Evolutionary conservation across 352 stramenopile species (phyloP).

Genomic region (Hyphochytrium catenoides): DNA sequence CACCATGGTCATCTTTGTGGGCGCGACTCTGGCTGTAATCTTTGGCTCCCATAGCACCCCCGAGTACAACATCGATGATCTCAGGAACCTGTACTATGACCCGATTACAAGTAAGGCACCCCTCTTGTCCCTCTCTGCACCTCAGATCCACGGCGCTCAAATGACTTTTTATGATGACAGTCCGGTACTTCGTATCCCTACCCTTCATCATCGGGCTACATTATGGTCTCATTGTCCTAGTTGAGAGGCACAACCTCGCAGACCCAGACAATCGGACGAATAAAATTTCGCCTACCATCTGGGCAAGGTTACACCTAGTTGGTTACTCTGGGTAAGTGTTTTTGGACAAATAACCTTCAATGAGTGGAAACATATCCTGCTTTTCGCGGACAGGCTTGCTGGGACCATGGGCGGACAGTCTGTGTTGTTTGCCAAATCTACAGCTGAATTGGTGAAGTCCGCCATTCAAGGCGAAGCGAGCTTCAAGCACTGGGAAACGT

Average conservation of each 20-base stretch:
- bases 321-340: slow-evolving; percentile 26
- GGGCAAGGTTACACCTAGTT: slow-evolving; percentile 34
- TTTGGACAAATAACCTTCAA: not conserved
- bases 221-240: slow-evolving; percentile 31
- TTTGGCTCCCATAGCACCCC: slow-evolving; percentile 56
- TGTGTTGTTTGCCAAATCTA: slow-evolving; percentile 58
- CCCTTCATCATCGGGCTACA: slow-evolving; percentile 23
- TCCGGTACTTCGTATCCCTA: slow-evolving; percentile 26
- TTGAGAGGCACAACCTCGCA: slow-evolving; percentile 34
- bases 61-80: slow-evolving; percentile 45
- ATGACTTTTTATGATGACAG: slow-evolving; percentile 3
- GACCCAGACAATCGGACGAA: slow-evolving; percentile 42
- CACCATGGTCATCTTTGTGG: slow-evolving; percentile 52
- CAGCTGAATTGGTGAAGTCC: slow-evolving; percentile 37
- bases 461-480: slow-evolving; percentile 30
- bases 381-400: slow-evolving; percentile 12
- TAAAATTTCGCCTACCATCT: slow-evolving; percentile 30
- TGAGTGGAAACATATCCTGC: not conserved
- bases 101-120: slow-evolving; percentile 20
- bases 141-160: not conserved
- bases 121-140: not conserved
- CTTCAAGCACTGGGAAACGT: slow-evolving; percentile 30
- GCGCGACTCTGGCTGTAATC: slow-evolving; percentile 46
- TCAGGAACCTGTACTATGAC: slow-evolving; percentile 45
- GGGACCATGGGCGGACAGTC: slow-evolving; percentile 53